These are phyloP conservation scores for Akanthomyces uredinophilus DNA, from an alignment of 2,329 filamentous ascomycete genomes.

Conservation along the genomic window DNA sequence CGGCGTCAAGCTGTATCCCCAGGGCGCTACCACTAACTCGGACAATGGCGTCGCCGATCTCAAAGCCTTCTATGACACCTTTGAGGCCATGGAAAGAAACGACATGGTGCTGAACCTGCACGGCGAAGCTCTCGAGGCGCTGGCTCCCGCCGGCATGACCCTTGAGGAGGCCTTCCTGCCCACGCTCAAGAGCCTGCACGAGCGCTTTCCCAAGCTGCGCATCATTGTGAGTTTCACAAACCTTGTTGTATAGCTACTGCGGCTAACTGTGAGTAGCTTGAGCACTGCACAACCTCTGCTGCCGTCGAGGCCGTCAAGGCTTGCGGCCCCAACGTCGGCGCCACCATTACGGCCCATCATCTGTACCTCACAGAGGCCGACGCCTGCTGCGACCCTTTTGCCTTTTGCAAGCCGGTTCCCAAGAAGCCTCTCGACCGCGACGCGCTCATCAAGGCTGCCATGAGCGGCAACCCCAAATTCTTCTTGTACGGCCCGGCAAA, in stretches of 20 bases:
- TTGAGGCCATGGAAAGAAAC: slow-evolving; percentile 82
- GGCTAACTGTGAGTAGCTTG: slow-evolving; percentile 39
- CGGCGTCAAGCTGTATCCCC: slow-evolving; percentile 68
- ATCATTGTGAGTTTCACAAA: slow-evolving; percentile 40
- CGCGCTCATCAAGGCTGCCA: slow-evolving; percentile 62
- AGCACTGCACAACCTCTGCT: slow-evolving; percentile 84
- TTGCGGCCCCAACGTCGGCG: slow-evolving; percentile 72
- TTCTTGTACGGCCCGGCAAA: slow-evolving; percentile 55
- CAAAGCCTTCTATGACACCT: slow-evolving; percentile 69
- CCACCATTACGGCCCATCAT: slow-evolving; percentile 83
- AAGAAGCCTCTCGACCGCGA: slow-evolving; percentile 68
- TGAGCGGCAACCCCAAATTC: slow-evolving; percentile 58
- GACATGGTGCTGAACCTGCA: slow-evolving; percentile 89
- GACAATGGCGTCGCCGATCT: slow-evolving; percentile 65
- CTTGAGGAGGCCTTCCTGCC: slow-evolving; percentile 65
- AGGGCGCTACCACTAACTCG: slow-evolving; percentile 59
- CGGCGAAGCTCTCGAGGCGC: slow-evolving; percentile 63
- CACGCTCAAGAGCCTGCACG: slow-evolving; percentile 67
- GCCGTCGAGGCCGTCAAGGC: slow-evolving; percentile 72
- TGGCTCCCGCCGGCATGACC: slow-evolving; percentile 42
- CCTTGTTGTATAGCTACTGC: background rate
- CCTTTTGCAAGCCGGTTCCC: slow-evolving; percentile 73
- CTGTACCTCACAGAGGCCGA: slow-evolving; percentile 75
- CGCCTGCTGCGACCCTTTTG: slow-evolving; percentile 49
- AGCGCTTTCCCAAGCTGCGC: slow-evolving; percentile 65